A percentile compares a stretch with the other conserved stretches of the same genome.
These are phyloP conservation scores for Groenewaldozyma sp. DNA, from an alignment of 1,139 yeast genomes.

Conservation along the genomic window DNA sequence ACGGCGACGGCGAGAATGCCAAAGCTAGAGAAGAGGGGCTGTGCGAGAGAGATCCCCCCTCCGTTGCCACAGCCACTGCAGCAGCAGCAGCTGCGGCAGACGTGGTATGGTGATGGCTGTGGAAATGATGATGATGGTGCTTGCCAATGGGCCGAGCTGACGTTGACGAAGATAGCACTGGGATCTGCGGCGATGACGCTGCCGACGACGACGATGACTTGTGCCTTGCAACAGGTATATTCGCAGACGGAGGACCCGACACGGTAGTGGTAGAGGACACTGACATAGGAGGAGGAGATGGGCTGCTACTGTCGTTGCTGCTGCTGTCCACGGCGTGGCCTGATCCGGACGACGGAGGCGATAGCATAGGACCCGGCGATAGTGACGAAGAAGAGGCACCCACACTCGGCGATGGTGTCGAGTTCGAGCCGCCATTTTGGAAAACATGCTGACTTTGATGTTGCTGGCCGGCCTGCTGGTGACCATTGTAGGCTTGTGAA, in stretches of 20 bases:
- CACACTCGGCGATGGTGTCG: not conserved
- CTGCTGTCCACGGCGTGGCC: not conserved
- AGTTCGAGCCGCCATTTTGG: too few relatives aligned
- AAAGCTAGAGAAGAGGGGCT: slow-evolving; percentile 7
- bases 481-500: not conserved
- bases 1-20: too few relatives aligned
- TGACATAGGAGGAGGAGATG: slow-evolving; percentile 3
- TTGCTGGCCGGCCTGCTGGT: not conserved
- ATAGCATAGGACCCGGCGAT: not conserved
- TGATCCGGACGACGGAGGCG: not conserved
- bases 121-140: slow-evolving; percentile 4
- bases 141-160: slow-evolving; percentile 1
- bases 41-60: slow-evolving; percentile 6
- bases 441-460: too few relatives aligned
- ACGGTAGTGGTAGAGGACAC: not conserved
- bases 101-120: slow-evolving; percentile 8
- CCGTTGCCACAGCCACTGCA: not conserved
- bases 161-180: not conserved
- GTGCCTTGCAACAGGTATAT: too few relatives aligned
- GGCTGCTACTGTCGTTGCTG: slow-evolving; percentile 2
- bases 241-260: not conserved
- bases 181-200: not conserved
- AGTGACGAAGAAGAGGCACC: slow-evolving; percentile 2
- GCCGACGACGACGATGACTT: not conserved
- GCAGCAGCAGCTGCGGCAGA: not conserved